A percentile compares a stretch with the other conserved stretches of the same genome.
phyloP scores from a whole-genome alignment of 495 filamentous ascomycete species.

The Pseudevernia furfuracea region DNA sequence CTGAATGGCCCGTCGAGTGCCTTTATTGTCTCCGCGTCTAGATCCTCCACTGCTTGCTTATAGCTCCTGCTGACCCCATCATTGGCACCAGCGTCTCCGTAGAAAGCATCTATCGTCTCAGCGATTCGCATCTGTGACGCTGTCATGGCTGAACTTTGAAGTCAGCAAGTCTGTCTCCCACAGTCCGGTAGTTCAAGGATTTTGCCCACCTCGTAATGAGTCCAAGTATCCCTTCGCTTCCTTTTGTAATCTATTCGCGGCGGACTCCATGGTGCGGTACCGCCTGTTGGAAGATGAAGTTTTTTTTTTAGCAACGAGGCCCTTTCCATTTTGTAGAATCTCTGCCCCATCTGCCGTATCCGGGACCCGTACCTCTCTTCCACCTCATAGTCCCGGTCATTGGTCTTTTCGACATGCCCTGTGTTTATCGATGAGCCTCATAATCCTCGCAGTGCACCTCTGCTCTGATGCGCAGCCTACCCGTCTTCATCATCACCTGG shows the following conservation, averaged over 20 bases:
- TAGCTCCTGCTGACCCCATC: constrained; percentile 94
- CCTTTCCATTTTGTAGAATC: constrained; percentile 2
- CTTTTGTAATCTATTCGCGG: constrained; percentile 84
- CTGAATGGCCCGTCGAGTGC: constrained; percentile 95
- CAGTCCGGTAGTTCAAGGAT: not conserved
- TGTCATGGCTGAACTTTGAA: constrained; percentile 69
- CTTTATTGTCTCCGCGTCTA: constrained; percentile 97
- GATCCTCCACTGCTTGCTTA: constrained; percentile 94
- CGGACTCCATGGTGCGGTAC: constrained; percentile 93
- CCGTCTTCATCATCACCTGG: constrained; percentile 99
- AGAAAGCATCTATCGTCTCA: constrained; percentile 98
- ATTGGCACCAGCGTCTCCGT: constrained; percentile 87
- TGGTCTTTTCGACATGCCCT: constrained; percentile 97
- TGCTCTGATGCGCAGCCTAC: constrained; percentile 32
- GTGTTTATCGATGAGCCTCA: constrained; percentile 22
- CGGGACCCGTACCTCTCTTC: constrained; percentile 65
- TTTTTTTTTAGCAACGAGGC: constrained; percentile 20
- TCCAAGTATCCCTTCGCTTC: constrained; percentile 97
- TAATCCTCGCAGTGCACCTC: not conserved
- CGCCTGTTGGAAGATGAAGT: constrained; percentile 46
- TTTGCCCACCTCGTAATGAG: constrained; percentile 68
- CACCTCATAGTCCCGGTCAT: constrained; percentile 96
- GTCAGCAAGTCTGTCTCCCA: constrained; percentile 9
- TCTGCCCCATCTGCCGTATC: not conserved
- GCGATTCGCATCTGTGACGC: constrained; percentile 99